Evolutionary conservation across 2,329 filamentous ascomycete species (phyloP).

Genomic region (Penicillium olsonii): DNA sequence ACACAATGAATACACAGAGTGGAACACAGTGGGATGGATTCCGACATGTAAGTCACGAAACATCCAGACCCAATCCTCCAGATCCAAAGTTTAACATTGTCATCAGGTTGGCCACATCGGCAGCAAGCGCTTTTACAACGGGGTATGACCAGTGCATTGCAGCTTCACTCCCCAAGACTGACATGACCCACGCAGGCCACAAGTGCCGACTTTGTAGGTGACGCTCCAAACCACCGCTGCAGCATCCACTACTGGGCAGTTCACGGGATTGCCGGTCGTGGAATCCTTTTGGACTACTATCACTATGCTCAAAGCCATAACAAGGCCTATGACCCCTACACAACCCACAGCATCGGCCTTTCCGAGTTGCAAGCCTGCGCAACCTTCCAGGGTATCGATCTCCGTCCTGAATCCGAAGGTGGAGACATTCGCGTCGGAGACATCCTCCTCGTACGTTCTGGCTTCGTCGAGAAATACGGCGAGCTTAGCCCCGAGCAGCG

Average conservation of each 20-base stretch:
- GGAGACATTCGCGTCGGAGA: constrained; percentile 63
- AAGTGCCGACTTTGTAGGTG: constrained; percentile 36
- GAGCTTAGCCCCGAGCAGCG: constrained; percentile 41
- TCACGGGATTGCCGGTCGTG: constrained; percentile 46
- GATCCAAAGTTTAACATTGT: neutral
- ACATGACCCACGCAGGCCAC: constrained; percentile 33
- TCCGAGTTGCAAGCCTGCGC: constrained; percentile 61
- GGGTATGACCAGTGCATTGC: constrained; percentile 23
- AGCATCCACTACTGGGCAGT: constrained; percentile 47
- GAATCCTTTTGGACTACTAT: constrained; percentile 45
- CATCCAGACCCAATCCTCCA: neutral
- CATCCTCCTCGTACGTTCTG: constrained; percentile 66
- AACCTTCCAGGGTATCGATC: constrained; percentile 61
- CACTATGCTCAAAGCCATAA: constrained; percentile 53
- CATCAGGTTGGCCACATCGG: constrained; percentile 40
- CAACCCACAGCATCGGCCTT: constrained; percentile 55
- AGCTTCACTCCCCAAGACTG: neutral
- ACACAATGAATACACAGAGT: constrained; percentile 52
- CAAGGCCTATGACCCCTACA: constrained; percentile 55
- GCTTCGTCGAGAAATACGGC: constrained; percentile 62
- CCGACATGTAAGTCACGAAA: constrained; percentile 41
- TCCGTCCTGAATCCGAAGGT: constrained; percentile 56
- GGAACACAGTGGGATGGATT: constrained; percentile 55
- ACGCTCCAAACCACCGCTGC: constrained; percentile 38
- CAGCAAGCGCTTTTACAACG: constrained; percentile 44